Conservation (phyloP, 2,329 filamentous ascomycete genomes). For the Cryoendolithus antarcticus region DNA sequence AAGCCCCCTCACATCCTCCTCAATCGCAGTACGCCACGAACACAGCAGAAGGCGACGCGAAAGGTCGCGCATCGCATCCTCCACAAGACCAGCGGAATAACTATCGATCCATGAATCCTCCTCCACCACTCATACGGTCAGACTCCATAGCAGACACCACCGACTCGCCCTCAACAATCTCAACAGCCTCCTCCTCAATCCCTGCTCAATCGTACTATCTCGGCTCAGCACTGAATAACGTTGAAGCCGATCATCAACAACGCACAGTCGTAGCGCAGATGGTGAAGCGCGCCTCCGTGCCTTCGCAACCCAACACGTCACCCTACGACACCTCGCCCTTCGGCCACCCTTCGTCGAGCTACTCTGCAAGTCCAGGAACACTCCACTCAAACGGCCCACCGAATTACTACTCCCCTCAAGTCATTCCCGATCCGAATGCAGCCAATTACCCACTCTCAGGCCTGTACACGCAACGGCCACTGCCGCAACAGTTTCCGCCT, state of each 20-base stretch:
- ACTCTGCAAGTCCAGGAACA: constrained; percentile 28
- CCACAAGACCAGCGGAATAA: constrained; percentile 28
- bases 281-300: constrained; percentile 39
- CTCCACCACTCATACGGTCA: constrained; percentile 76
- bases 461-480: constrained; percentile 21
- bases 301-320: constrained; percentile 27
- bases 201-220: constrained; percentile 39
- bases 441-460: constrained; percentile 10
- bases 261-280: constrained; percentile 17
- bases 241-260: constrained; percentile 35
- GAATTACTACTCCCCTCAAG: constrained; percentile 30
- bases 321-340: constrained; percentile 21
- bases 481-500: constrained; percentile 23
- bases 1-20: no score
- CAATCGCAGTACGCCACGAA: constrained; percentile 6
- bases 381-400: constrained; percentile 21
- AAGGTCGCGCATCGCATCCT: constrained; percentile 21
- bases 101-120: constrained; percentile 53
- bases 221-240: constrained; percentile 36
- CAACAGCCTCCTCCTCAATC: constrained; percentile 43
- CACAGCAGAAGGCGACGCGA: background rate
- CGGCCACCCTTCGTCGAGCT: constrained; percentile 19
- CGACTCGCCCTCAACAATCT: constrained; percentile 51
- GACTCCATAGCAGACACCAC: constrained; percentile 66
- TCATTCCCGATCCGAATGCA: constrained; percentile 9